Base-by-base conservation (phyloP, 768 basidiomycete species). In the Lactarius deliciosus region DNA sequence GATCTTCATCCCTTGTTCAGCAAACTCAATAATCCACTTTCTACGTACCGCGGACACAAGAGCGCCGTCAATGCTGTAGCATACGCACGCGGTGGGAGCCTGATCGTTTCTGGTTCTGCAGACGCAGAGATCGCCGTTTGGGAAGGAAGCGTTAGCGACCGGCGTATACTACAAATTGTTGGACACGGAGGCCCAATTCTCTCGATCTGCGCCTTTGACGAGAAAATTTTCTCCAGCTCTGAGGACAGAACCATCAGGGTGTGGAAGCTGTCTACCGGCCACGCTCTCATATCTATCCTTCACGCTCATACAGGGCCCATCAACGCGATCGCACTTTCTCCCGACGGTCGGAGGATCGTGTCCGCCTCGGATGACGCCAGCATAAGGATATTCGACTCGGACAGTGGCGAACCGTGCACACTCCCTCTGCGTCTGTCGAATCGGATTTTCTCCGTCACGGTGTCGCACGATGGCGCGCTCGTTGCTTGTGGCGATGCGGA, bases 271-370 rank as follows among this genome's bases (percentile, higher is more conserved):
- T 41, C 40, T 41, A 60, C 63, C 3, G 66, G 63, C 34, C 20
- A 57, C 8, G 28, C 22, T 4, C 59, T 65, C 5, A 20, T 28
- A 18, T 60, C 43, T 16, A 59, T 64, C 22, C 74, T 83, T 28
- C 78, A 78, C 57, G 72, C 80, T 63, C 56, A 55, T 38, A 72
- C 38, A n/a, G 61, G 34, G 2, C 25, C 61, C 22, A 43, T 70
- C 32, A 65, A 47, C 55, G 20, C 45, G 20, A 43, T 57, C 45
- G 30, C 57, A 20, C 45, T 57, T 20, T 34, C 63, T 10, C 64
- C 64, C 1, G 58, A 58, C 32, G 62, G 66, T 18, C 36, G 8
- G 11, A 13, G 61, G 38, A 40, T 68, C 9, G 36, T 65, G 9
- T 68, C 68, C 1, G 68, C 34, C 20, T 65, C 68, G 7, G 64